phyloP scores from a whole-genome alignment of 495 filamentous ascomycete species.

The Daldinia caldariorum region DNA sequence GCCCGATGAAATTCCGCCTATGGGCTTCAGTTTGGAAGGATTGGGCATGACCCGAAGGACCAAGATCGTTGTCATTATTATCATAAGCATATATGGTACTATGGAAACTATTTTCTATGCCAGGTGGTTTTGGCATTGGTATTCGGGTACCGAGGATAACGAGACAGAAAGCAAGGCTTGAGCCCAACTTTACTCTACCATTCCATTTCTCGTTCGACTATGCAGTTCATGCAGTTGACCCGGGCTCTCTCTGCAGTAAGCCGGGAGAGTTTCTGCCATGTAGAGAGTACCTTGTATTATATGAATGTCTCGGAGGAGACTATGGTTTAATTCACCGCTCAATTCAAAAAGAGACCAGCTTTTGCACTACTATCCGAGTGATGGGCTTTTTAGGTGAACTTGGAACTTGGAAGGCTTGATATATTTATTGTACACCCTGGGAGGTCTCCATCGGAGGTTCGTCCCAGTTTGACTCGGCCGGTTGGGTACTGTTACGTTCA shows the following conservation, averaged over 20 bases:
- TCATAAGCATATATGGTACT: slow-evolving; percentile 43
- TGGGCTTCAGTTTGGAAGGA: slow-evolving; percentile 40
- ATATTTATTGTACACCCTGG: not conserved
- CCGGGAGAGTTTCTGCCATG: slow-evolving; percentile 4
- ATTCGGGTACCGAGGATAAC: slow-evolving; percentile 15
- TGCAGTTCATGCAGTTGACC: slow-evolving; percentile 3
- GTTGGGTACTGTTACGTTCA: slow-evolving; percentile 15
- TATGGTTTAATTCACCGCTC: slow-evolving; percentile 17
- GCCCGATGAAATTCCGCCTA: slow-evolving; percentile 16
- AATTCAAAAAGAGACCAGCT: slow-evolving; percentile 4
- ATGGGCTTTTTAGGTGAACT: not conserved
- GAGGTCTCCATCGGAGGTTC: not conserved
- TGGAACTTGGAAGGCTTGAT: not conserved
- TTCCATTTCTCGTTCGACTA: not conserved
- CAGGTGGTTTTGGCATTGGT: slow-evolving; percentile 39
- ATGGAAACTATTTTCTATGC: slow-evolving; percentile 45
- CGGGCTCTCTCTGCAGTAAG: slow-evolving; percentile 1
- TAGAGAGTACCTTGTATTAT: slow-evolving; percentile 13
- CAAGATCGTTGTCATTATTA: slow-evolving; percentile 40
- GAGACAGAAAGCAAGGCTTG: slow-evolving; percentile 20
- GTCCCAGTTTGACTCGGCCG: not conserved
- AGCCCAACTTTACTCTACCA: not conserved
- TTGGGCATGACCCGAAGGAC: slow-evolving; percentile 42
- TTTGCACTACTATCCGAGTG: not conserved
- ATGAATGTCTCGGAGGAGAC: slow-evolving; percentile 2